A percentile compares a stretch with the other conserved stretches of the same genome.
Evolutionary conservation across 768 basidiomycete species (phyloP).

Genomic region (Boletus vinaceobasis): DNA sequence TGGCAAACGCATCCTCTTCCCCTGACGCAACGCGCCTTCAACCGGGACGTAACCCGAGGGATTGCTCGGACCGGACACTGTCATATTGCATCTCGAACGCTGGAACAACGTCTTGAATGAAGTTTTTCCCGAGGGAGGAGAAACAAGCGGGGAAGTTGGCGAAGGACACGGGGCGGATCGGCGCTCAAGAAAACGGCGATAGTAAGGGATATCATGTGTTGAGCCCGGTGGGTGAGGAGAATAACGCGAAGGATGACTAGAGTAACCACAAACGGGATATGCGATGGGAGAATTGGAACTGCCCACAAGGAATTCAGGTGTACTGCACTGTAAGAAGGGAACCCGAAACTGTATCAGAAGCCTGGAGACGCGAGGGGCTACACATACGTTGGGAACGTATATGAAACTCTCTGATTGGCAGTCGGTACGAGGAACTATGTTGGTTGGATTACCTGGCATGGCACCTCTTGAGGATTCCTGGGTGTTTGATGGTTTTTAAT

Average conservation of each 20-base stretch:
- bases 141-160: constrained; percentile 8
- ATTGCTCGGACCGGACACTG: constrained; percentile 9
- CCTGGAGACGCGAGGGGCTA: not conserved
- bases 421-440: not conserved
- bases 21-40: constrained; percentile 22
- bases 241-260: constrained; percentile 21
- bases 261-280: constrained; percentile 30
- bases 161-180: constrained; percentile 20
- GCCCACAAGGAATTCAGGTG: constrained; percentile 32
- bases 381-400: constrained; percentile 26
- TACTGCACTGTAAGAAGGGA: constrained; percentile 11
- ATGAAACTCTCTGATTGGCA: constrained; percentile 23
- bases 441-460: not conserved
- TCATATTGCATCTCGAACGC: constrained; percentile 25
- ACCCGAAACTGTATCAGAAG: not conserved
- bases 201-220: constrained; percentile 7
- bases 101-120: constrained; percentile 28
- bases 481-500: constrained; percentile 3
- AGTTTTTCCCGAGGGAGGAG: constrained; percentile 14
- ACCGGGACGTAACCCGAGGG: constrained; percentile 19
- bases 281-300: constrained; percentile 30
- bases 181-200: constrained; percentile 8
- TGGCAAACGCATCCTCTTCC: constrained; percentile 28
- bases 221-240: not conserved
- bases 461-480: constrained; percentile 8